Evolutionary conservation across 208 protist species (phyloP), one percentile per base, ranked within the genome.

Genomic region (Leishmania tarentolae): DNA sequence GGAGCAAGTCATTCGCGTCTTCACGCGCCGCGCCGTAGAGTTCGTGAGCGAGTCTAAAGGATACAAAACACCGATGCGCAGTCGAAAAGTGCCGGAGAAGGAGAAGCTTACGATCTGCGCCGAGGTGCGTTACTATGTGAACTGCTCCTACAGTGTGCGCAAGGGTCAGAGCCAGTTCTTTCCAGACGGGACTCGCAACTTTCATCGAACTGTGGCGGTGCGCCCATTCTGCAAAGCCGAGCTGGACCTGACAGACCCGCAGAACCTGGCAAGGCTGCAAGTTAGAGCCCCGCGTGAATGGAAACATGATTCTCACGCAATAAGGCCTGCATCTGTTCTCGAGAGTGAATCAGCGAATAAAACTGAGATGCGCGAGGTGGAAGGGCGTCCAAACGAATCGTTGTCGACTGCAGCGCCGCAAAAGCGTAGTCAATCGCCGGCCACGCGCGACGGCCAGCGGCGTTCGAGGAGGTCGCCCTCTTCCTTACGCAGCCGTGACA

Each of bases 101-200:
- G 47, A 59, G 28, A 21, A 47, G 74, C 37, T 40, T 66, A 57
- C 80, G 13, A 80, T 82, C 52, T 84, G 84, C 59, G 76, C 86
- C 1, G 88, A 92, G 73, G 86, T 86, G 79, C 80, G 88, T 50
- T 88, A 83, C 81, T 84, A 78, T 61, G 61, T 92, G 7, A 85
- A 82, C 66, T 42, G 37, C 6, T 81, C 70, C 66, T 83, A 78
- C 71, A 86, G 77, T 31, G 80, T 78, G 11, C 80, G 76, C 31
- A 78, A 81, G 28, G 80, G 76, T 0, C 71, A 86, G 68, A 74
- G 42, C 13, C 78, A 40, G 59, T 79, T 59, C 50, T 44, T 82
- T n/a, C 44, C 76, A 3, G 77, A 82, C 40, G 83, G 83, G 1
- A 21, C 80, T 61, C 83, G 78, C 42, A 86, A 86, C 75, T 86